A percentile compares a stretch with the other conserved stretches of the same genome.
Evolutionary conservation across 2,329 filamentous ascomycete species (phyloP).

Genomic region (Sclerotinia borealis): DNA sequence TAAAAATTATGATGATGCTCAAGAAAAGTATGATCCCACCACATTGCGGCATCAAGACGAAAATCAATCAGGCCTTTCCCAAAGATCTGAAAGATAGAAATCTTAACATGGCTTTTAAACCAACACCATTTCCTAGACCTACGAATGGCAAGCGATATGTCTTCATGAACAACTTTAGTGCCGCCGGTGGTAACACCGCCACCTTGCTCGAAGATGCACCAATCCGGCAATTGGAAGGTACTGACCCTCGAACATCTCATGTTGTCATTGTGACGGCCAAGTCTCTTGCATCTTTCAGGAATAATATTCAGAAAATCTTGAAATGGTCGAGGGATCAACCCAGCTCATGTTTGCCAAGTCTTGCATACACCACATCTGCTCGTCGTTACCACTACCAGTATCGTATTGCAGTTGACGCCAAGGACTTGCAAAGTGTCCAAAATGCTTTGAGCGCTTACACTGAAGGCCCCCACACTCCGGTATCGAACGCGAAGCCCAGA

Average conservation of each 20-base stretch:
- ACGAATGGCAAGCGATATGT: conserved; percentile 34
- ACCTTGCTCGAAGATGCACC: conserved; percentile 23
- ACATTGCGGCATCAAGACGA: conserved; percentile 25
- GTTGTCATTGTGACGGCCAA: conserved; percentile 13
- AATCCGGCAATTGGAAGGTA: neutral
- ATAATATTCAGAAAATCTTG: conserved; percentile 9
- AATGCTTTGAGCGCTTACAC: conserved; percentile 1
- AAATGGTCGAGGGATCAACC: conserved; percentile 5
- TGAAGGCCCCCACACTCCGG: conserved; percentile 6
- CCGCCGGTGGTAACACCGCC: conserved; percentile 24
- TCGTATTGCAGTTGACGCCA: conserved; percentile 43
- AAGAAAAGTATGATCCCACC: conserved; percentile 25
- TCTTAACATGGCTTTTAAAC: conserved; percentile 20
- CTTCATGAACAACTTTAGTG: conserved; percentile 44
- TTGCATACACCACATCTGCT: conserved; percentile 21
- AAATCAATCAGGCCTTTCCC: conserved; percentile 30
- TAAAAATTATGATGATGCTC: conserved; percentile 30
- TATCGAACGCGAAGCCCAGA: conserved; percentile 9
- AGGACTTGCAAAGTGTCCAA: conserved; percentile 31
- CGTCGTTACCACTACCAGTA: conserved; percentile 53
- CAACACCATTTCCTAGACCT: conserved; percentile 30
- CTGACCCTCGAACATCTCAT: conserved; percentile 9
- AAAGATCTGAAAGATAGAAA: conserved; percentile 33
- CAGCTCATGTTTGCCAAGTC: conserved; percentile 11
- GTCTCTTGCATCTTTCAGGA: conserved; percentile 10